These are phyloP conservation scores for Vitellaria paradoxa DNA, from an alignment of 179 eudicot species.

Conservation along the genomic window DNA sequence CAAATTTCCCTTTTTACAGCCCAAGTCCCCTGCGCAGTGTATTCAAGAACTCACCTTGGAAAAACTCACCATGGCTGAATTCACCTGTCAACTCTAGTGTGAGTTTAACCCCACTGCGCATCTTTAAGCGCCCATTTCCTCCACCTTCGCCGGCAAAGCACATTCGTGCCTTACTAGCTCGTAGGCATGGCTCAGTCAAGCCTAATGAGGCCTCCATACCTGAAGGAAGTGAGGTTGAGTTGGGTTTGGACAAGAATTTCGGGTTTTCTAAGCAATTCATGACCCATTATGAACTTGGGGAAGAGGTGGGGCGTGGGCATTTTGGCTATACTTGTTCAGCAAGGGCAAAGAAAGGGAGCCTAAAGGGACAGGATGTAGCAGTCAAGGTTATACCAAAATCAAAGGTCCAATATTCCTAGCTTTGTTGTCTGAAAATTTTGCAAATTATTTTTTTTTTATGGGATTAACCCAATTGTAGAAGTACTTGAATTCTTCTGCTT, in stretches of 20 bases:
- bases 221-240: conserved; percentile 77
- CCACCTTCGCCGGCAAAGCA: conserved; percentile 99
- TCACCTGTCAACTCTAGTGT: conserved; percentile 73
- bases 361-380: conserved; percentile 90
- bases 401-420: conserved; percentile 43
- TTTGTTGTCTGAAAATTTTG: background rate
- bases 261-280: conserved; percentile 77
- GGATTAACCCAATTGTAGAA: background rate
- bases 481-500: background rate
- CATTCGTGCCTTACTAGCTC: conserved; percentile 83
- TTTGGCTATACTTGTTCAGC: conserved; percentile 94
- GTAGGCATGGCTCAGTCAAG: conserved; percentile 89
- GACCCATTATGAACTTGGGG: conserved; percentile 70
- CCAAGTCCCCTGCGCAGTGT: conserved; percentile 83
- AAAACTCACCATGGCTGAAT: no score
- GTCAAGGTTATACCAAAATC: conserved; percentile 95
- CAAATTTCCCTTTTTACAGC: conserved; percentile 82
- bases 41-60: conserved; percentile 59
- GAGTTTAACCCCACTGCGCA: conserved; percentile 71
- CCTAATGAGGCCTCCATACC: conserved; percentile 89
- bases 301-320: conserved; percentile 95
- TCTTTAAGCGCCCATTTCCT: conserved; percentile 82
- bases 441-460: background rate
- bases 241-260: conserved; percentile 84
- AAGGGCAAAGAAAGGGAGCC: conserved; percentile 68